These are phyloP conservation scores for Cinnamomum chago DNA, from an alignment of 164 flowering plant species.

Conservation along the genomic window DNA sequence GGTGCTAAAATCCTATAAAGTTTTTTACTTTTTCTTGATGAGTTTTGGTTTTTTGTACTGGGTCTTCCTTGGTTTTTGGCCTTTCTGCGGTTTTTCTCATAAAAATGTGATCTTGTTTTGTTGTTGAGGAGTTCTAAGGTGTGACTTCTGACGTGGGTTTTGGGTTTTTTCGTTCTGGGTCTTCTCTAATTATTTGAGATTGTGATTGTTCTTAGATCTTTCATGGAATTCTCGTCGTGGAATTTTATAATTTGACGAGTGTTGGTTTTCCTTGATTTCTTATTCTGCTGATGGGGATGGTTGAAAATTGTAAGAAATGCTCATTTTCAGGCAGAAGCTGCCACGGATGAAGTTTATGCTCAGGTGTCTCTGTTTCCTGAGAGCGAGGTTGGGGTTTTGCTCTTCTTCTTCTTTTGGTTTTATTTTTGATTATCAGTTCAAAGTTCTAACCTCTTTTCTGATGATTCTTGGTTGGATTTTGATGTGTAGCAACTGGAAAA, in stretches of 20 bases:
- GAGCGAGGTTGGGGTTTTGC: constrained; percentile 32
- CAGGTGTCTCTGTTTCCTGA: constrained; percentile 75
- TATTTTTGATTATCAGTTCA: neutral
- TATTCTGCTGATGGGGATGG: neutral
- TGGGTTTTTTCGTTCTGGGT: neutral
- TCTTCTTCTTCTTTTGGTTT: neutral
- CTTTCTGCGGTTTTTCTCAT: neutral
- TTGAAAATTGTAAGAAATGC: neutral
- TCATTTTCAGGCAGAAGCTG: constrained; percentile 66
- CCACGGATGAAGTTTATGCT: constrained; percentile 90
- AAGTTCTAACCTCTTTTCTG: neutral
- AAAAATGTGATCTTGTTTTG: neutral
- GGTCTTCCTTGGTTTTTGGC: neutral
- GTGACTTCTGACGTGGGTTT: neutral
- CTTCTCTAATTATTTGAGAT: neutral
- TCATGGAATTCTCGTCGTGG: neutral
- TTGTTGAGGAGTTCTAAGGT: too few species aligned
- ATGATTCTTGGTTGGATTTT: constrained; percentile 28
- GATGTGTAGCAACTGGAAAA: constrained; percentile 33
- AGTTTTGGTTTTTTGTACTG: neutral
- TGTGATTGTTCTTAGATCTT: neutral
- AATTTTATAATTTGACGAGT: neutral
- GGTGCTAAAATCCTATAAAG: neutral
- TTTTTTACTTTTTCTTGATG: neutral
- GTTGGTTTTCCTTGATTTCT: neutral